Evolutionary conservation across 1,139 yeast species (phyloP), one percentile per base, ranked within the genome.

Genomic region (Pichia terricola): DNA sequence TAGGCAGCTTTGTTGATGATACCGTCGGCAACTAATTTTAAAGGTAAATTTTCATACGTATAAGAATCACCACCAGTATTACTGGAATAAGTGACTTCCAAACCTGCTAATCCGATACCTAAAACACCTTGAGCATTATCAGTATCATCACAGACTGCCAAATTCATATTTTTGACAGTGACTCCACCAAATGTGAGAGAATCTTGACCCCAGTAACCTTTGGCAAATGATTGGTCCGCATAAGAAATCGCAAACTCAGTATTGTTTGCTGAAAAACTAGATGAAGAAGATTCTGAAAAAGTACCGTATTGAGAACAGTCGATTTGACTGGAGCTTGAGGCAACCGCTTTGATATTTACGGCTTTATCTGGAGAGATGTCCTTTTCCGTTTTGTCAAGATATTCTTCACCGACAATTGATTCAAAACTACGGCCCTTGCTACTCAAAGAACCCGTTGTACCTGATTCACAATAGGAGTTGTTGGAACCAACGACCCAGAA

Each of bases 181-280:
- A 69, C 64, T 11, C 64, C 68, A 45, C 70, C 69, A 41, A 81
- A 57, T 3, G 54, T 51, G 36, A 79, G 62, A 38, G 63, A 58
- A 53, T 83, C 94, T 44, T 65, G 62, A 40, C 81, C 87, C 82
- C 83, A 83, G 45, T 66, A 58, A 38, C 94, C 94, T 6, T 55
- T 49, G 3, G 89, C 87, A 54, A 60, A 67, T 28, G 85, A 69
- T 6, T 61, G 57, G 59, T 84, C 94, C 32, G 80, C 89, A 54
- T 85, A 85, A 31, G 63, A 48, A 53, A 82, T 82, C 41, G 55
- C 57, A 53, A 74, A 75, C 41, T 58, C 60, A 4, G 81, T 70
- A 32, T 64, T 59, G 56, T 78, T 77, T 30, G 65, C 57, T 32
- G 60, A 53, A 60, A 68, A 79, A 16, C 79, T 58, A 2, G 70